Evolutionary conservation across 2,329 filamentous ascomycete genomes (phyloP), one percentile per base, ranked within the genome.

Genomic region (Alternaria rosae): DNA sequence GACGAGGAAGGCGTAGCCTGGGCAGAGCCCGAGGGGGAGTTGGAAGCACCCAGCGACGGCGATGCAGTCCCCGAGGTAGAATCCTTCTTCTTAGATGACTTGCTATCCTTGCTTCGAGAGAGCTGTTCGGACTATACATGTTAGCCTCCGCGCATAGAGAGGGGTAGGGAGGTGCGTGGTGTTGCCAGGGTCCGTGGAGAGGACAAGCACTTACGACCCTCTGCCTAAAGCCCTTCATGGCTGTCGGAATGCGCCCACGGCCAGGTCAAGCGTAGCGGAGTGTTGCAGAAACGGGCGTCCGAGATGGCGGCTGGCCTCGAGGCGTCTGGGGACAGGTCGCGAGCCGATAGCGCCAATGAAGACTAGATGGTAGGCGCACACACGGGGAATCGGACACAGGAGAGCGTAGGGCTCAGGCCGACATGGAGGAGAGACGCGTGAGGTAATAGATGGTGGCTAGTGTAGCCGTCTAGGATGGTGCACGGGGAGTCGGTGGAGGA

Each of bases 151-250:
- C 68, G 71, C 74, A 74, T 58, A 71, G 64, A 67, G 72, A 67
- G 68, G 69, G 68, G 70, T 61, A 64, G 43, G 28, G 59, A 59
- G 56, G 56, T 30, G 59, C 61, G 66, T 65, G 68, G 69, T 69
- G 67, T 64, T 52, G 61, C 48, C 47, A 62, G 64, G 70, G 70
- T 68, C 23, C 50, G 64, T 64, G 63, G 64, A 69, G 67, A 70
- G 59, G 60, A 64, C 64, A 71, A 67, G 71, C 69, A 89, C 92
- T 87, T 89, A 97, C 93, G 86, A 97, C 93, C 91, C 92, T 92
- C 86, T 97, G 93, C 84, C 93, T 92, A 83, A 98, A 97, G 81
- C 93, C 92, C 86, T 97, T 97, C 94, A 98, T 97, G 83, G 87
- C 66, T 91, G 82, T 81, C 82, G 69, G 70, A 69, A 66, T 64